Evolutionary conservation across 257 asterid genomes (phyloP).

Genomic region (Petunia secreta): DNA sequence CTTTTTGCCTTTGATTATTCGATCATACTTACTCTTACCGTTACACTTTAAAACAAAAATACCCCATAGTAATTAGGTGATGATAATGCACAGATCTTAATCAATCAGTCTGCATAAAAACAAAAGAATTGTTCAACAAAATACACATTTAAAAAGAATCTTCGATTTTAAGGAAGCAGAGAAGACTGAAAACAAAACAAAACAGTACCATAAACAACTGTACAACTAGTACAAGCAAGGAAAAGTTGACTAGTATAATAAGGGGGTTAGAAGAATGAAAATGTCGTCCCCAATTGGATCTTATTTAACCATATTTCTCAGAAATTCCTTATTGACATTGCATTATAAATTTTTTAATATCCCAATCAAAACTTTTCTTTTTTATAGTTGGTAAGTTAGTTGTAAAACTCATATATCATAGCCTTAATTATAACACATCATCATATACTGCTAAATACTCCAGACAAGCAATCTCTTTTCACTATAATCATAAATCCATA

Average conservation of each 20-base stretch:
- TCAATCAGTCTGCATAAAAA: neutral
- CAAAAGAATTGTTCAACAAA: neutral
- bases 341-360: neutral
- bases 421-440: neutral
- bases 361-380: neutral
- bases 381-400: conserved; percentile 20
- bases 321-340: neutral
- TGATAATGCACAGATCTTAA: too few species aligned
- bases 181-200: neutral
- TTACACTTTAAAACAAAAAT: too few species aligned
- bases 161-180: neutral
- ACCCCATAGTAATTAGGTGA: too few species aligned
- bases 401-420: conserved; percentile 4
- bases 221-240: neutral
- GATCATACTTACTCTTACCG: too few species aligned
- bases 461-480: conserved; percentile 34
- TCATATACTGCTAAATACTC: conserved; percentile 6
- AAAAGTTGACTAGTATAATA: neutral
- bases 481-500: neutral
- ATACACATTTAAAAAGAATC: neutral
- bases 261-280: neutral
- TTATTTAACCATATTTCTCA: neutral
- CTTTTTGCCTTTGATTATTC: too few species aligned
- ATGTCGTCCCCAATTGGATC: neutral
- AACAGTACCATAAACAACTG: too few species aligned